These are phyloP conservation scores for Russula foetens DNA, from an alignment of 768 basidiomycete species.

Conservation along the genomic window DNA sequence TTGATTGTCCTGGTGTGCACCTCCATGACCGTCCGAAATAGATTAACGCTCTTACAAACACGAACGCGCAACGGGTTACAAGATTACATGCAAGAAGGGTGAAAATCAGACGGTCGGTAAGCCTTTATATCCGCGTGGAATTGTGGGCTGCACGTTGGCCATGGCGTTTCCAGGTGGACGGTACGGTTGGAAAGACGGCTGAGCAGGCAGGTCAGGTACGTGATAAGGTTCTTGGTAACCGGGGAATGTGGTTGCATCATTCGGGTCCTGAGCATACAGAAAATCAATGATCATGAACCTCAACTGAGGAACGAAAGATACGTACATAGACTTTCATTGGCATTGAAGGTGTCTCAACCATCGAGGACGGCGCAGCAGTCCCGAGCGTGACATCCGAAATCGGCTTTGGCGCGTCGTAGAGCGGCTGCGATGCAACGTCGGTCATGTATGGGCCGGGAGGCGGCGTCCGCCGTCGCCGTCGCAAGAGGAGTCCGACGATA, in stretches of 20 bases:
- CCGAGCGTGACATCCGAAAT: neutral
- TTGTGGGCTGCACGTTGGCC: neutral
- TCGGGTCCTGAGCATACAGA: neutral
- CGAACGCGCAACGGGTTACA: too few species aligned
- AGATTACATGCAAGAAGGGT: too few species aligned
- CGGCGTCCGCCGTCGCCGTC: too few species aligned
- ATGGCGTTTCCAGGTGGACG: neutral
- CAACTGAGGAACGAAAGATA: neutral
- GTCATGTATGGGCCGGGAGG: neutral
- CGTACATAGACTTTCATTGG: constrained; percentile 8
- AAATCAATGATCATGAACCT: too few species aligned
- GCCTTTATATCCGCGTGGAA: neutral
- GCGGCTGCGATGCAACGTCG: too few species aligned
- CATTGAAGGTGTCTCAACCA: neutral
- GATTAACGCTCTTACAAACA: too few species aligned
- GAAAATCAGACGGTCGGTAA: neutral
- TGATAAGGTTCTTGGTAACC: neutral
- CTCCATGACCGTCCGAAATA: too few species aligned
- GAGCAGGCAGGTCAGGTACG: neutral
- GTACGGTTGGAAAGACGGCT: neutral
- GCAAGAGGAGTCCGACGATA: neutral
- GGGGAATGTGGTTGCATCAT: constrained; percentile 2
- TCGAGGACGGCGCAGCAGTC: neutral
- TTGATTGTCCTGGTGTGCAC: too few species aligned
- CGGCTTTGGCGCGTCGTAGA: neutral